Evolutionary conservation across 2,329 filamentous ascomycete genomes (phyloP), one percentile per base, ranked within the genome.

Genomic region (Beauveria sp.): DNA sequence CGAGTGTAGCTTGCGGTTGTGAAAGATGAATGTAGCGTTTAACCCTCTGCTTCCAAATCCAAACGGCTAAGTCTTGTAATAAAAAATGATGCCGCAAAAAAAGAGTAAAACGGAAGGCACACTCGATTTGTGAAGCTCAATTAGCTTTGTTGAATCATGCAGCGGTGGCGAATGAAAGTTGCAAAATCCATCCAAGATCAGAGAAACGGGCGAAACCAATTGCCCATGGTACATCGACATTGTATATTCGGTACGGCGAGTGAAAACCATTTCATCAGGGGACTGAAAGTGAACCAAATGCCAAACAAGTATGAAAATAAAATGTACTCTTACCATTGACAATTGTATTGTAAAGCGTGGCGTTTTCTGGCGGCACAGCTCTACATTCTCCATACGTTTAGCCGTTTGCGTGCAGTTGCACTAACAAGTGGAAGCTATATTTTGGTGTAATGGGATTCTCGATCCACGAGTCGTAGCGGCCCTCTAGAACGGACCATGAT

Each of bases 131-230:
- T 10, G 7, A 48, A 41, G 28, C 16, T 50, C 26, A 28, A 28
- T 26, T 47, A 56, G 41, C 41, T 47, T 59, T 46, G 24, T 14
- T 40, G 18, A 24, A 24, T 24, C 18, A 44, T 34, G 18, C 9
- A 30, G 10, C 6, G 12, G 24, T 12, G 14, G n/a, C 8, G 37
- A 40, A 41, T 2, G 0, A 37, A 26, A 47, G 22, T 55, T 37
- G 9, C 10, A 52, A 28, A 55, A 54, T 47, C 34, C n/a, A 44
- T 62, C 20, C 26, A 40, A 18, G 40, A 57, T 54, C 47, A 61
- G 57, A 61, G 34, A 58, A 63, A 62, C 34, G 37, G 63, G 61
- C 61, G 63, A 64, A 64, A 64, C 63, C 63, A 63, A 62, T 53
- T 54, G 61, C 57, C 63, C 54, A 41, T 56, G 63, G 61, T 61